Base-by-base conservation (phyloP, 805 yeast species). In the Suhomyces tanzawaensis region DNA sequence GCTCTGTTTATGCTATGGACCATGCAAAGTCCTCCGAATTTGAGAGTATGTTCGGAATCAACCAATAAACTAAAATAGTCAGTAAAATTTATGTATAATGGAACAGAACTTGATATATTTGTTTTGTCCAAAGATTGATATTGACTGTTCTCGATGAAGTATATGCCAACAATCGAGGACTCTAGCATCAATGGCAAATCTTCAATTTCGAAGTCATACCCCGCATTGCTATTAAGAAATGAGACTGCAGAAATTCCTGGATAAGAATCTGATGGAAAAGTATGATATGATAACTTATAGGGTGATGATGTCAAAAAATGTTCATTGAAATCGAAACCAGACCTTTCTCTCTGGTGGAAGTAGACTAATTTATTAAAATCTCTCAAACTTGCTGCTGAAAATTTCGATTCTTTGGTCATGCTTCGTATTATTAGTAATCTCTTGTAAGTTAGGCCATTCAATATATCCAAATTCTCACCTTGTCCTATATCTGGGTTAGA, bases 1-100 rank as follows among this genome's bases (percentile, higher is more conserved):
- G 43, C 40, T 0, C 44, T 40, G 46, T 81, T 73, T 9, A 86
- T 59, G 1, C 91, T 82, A 52, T 88, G 96, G 0, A 87, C 67
- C 34, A 86, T 63, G 1, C 76, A 79, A 23, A 83, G 57, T 0
- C 85, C 82, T 14, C 69, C 46, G 43, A 74, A 79, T 3, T 16
- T 27, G 12, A 29, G 33, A 21, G 7, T 11, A 21, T 21, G 24
- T 21, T 7, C 11, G 7, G 11, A 11, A 7, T 7, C 11, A 7
- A 7, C 9, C 11, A 7, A 11, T 7, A 21, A 7, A 21, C 11
- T 21, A 11, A 21, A 21, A 8, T 9, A 9, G 4, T 47, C 38
- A 2, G 49, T 27, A 11, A 50, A 42, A 30, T 56, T 44, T 24
- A 61, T 25, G 38, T 53, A 57, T 3, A 44, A 26, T 3, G 62